Evolutionary conservation across 257 asterid genomes (phyloP).

Genomic region (Misopates orontium): DNA sequence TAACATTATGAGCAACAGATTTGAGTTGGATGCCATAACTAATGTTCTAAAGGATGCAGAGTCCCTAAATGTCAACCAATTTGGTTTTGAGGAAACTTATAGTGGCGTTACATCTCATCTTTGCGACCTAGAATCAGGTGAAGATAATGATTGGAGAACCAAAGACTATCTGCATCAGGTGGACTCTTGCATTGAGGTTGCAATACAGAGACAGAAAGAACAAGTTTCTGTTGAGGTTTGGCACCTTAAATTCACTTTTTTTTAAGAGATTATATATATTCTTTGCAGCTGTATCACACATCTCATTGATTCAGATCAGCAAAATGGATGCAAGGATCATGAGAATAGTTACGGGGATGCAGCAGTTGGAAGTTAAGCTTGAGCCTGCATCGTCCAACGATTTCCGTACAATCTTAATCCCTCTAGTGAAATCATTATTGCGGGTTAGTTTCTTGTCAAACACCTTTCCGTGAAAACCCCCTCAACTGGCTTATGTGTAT

Average conservation of each 20-base stretch:
- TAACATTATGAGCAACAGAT: slow-evolving; percentile 50
- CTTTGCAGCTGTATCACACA: slow-evolving; percentile 35
- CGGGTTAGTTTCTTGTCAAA: slow-evolving; percentile 54
- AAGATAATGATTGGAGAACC: slow-evolving; percentile 76
- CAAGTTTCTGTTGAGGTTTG: slow-evolving; percentile 85
- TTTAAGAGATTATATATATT: slow-evolving; percentile 11
- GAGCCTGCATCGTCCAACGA: slow-evolving; percentile 68
- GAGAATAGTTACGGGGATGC: slow-evolving; percentile 69
- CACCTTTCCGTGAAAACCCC: neutral
- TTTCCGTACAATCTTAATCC: slow-evolving; percentile 64
- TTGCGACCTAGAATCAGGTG: slow-evolving; percentile 81
- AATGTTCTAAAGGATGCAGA: slow-evolving; percentile 88
- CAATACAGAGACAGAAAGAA: slow-evolving; percentile 91
- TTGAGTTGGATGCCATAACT: slow-evolving; percentile 83
- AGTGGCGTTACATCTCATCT: slow-evolving; percentile 65
- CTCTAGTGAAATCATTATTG: slow-evolving; percentile 79
- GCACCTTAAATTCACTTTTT: slow-evolving; percentile 24
- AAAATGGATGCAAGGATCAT: slow-evolving; percentile 81
- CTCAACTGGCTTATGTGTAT: slow-evolving; percentile 19
- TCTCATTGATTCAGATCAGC: slow-evolving; percentile 71
- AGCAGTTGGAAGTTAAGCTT: slow-evolving; percentile 70
- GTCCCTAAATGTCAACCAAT: slow-evolving; percentile 68
- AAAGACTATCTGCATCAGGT: slow-evolving; percentile 76
- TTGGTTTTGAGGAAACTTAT: slow-evolving; percentile 78
- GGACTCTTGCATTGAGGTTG: slow-evolving; percentile 86